Percentiles rank a stretch among this genome's conserved stretches.
Evolutionary conservation across 768 basidiomycete genomes (phyloP).

Genomic region (Leccinum fibrillosum): DNA sequence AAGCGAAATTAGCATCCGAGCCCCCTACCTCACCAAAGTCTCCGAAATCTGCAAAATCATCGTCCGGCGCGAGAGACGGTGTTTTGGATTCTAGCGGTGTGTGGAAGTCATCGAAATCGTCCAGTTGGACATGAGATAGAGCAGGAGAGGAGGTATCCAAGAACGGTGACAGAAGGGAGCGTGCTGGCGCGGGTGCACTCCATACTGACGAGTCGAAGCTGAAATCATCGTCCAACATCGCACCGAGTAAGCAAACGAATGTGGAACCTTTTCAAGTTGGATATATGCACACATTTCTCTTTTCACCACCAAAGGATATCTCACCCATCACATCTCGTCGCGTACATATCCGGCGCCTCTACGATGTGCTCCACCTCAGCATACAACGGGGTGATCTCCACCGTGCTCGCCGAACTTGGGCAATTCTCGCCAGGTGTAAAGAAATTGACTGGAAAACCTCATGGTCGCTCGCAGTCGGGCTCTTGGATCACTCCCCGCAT

Average conservation of each 20-base stretch:
- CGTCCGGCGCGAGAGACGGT: conserved; percentile 44
- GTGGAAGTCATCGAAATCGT: conserved; percentile 53
- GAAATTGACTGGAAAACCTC: conserved; percentile 72
- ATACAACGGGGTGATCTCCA: conserved; percentile 63
- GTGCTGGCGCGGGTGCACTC: conserved; percentile 45
- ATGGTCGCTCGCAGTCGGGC: conserved; percentile 65
- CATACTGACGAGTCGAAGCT: conserved; percentile 73
- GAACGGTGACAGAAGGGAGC: conserved; percentile 27
- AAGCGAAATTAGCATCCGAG: conserved; percentile 37
- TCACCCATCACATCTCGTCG: conserved; percentile 54
- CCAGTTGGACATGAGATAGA: conserved; percentile 36
- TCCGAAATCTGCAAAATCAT: conserved; percentile 85
- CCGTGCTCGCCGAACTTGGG: conserved; percentile 69
- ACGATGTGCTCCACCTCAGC: conserved; percentile 69
- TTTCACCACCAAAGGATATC: conserved; percentile 53
- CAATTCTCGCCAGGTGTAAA: conserved; percentile 70
- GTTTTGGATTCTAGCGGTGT: conserved; percentile 47
- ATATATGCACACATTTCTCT: conserved; percentile 51
- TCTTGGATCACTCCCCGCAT: conserved; percentile 41
- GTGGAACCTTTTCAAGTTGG: neutral
- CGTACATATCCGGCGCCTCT: conserved; percentile 69
- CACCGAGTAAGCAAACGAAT: neutral
- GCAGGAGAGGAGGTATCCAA: conserved; percentile 28
- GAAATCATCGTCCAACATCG: conserved; percentile 68
- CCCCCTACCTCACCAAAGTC: conserved; percentile 73